Base-by-base conservation (phyloP, 2,329 filamentous ascomycete genomes). In the Tolypocladium sp. region DNA sequence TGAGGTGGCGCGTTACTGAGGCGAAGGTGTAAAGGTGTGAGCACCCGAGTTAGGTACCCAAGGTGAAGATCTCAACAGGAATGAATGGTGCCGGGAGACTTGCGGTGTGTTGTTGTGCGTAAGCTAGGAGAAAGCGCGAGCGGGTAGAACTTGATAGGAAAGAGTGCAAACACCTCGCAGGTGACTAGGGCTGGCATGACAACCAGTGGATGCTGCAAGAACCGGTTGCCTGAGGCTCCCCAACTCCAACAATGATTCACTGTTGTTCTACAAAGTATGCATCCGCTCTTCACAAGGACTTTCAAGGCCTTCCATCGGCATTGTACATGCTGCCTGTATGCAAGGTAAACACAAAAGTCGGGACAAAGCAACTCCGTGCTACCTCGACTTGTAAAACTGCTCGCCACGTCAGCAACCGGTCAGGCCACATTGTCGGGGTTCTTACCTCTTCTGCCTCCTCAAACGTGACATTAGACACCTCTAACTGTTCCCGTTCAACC, bases 361-460 rank as follows among this genome's bases (percentile, higher is more conserved):
- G 20, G 9, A n/a, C 10, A 9, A 4, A 35, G 15, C 30, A 27
- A 17, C 12, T 53, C 41, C 25, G 38, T 56, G 35, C 62, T 66
- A 74, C 56, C 67, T 69, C n/a, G 70, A 70, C 57, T 69, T 74
- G 63, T 73, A 75, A 61, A 75, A 75, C 73, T 75, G 56, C 53
- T 38, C 33, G 9, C 42, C 38, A 55, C 15, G 64, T 74, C 61
- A 74, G 69, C 59, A 64, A 59, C 13, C 40, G 42, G 56, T 38
- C 49, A 9, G 17, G 20, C 54, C 20, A 46, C 42, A 9, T 56
- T 10, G 2, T 9, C 33, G 35, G n/a, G 37, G 38, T 46, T 57
- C 73, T 69, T 64, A 84, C 82, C 76, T 85, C 79, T 57, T 79
- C 82, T n/a, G 89, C 91, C 66, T 92, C 88, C 52, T 90, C 85